Conservation (phyloP, 345 rosid genomes). For the Corchorus capsularis region DNA sequence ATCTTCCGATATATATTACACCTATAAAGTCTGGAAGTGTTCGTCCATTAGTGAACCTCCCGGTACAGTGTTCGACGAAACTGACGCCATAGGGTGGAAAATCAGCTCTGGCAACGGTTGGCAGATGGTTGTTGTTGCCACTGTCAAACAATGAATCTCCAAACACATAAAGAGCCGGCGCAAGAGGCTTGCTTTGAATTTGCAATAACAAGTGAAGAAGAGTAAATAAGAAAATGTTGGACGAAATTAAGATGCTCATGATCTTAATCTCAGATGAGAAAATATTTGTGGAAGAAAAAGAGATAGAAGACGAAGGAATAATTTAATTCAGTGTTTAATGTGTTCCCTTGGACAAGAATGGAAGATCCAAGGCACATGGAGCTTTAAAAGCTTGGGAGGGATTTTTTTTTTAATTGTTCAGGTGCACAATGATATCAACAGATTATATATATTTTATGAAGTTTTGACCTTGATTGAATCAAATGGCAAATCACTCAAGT, state of each 20-base stretch:
- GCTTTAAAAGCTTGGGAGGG: not conserved
- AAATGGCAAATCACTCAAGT: too few species aligned
- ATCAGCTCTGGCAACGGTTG: slow-evolving; percentile 41
- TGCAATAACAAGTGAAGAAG: not conserved
- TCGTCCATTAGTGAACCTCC: slow-evolving; percentile 58
- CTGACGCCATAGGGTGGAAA: slow-evolving; percentile 41
- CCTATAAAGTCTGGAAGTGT: slow-evolving; percentile 45
- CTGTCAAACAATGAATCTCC: slow-evolving; percentile 54
- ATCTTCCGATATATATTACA: too few species aligned
- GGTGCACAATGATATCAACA: too few species aligned
- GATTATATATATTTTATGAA: too few species aligned
- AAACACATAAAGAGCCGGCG: slow-evolving; percentile 46
- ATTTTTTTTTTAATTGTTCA: too few species aligned
- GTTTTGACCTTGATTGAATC: too few species aligned
- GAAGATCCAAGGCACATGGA: too few species aligned
- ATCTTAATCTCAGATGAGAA: too few species aligned
- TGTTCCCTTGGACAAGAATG: too few species aligned
- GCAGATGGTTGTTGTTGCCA: slow-evolving; percentile 52
- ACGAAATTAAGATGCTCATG: not conserved
- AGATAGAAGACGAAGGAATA: not conserved
- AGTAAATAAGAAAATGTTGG: not conserved
- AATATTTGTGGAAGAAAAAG: not conserved
- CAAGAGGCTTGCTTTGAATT: slow-evolving; percentile 9
- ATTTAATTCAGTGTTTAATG: too few species aligned
- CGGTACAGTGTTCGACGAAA: slow-evolving; percentile 37